Conservation (phyloP, 2,329 filamentous ascomycete genomes). For the Penicillium brasilianum region DNA sequence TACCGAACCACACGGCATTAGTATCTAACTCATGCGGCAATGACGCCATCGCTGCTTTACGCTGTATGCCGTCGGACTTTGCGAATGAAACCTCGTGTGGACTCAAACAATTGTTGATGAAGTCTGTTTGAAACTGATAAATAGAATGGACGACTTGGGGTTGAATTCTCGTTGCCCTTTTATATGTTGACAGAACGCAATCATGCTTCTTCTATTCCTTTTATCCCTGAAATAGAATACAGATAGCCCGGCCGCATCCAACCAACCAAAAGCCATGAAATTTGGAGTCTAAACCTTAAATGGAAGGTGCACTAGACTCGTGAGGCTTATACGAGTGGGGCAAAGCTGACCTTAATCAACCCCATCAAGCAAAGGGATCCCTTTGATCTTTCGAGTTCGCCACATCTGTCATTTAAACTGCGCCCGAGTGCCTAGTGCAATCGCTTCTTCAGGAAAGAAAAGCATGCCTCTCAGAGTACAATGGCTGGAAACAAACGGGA, state of each 20-base stretch:
- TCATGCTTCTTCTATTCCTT: neutral
- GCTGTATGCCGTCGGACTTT: neutral
- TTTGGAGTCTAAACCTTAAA: neutral
- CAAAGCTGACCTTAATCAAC: slow-evolving; percentile 1
- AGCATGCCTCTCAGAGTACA: neutral
- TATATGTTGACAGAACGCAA: neutral
- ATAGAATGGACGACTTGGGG: too few relatives aligned
- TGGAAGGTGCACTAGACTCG: neutral
- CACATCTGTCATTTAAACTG: neutral
- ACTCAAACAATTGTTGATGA: neutral
- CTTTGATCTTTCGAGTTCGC: neutral
- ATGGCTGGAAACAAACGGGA: neutral
- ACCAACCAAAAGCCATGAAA: neutral
- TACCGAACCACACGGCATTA: slow-evolving; percentile 18
- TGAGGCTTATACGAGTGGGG: neutral
- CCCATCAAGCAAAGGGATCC: neutral
- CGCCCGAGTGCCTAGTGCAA: neutral
- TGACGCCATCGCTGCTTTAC: neutral
- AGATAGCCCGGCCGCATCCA: neutral
- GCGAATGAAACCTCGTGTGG: neutral
- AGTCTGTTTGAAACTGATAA: neutral
- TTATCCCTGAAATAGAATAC: neutral
- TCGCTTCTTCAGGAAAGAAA: neutral
- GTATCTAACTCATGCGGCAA: neutral
- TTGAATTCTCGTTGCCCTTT: neutral